Conservation (phyloP, 2,329 filamentous ascomycete genomes). For the Drechslerella dactyloides region DNA sequence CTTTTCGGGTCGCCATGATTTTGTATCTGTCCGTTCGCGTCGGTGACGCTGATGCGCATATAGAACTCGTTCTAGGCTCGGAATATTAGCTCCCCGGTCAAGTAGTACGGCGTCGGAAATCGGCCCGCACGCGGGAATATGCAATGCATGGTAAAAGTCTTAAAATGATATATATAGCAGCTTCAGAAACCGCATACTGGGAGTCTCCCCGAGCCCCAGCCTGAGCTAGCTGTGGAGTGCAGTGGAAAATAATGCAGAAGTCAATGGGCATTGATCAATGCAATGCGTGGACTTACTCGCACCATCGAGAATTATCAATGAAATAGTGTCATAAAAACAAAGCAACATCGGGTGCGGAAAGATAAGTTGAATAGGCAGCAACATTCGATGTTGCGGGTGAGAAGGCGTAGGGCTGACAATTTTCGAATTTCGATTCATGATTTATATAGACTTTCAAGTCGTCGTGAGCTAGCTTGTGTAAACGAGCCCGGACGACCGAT, state of each 20-base stretch:
- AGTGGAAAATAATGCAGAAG: too few species aligned
- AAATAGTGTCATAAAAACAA: not conserved
- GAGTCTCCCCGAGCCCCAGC: too few species aligned
- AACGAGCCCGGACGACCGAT: not conserved
- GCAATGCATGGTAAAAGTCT: not conserved
- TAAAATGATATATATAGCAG: too few species aligned
- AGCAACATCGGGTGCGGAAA: not conserved
- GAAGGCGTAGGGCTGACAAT: conserved; percentile 4
- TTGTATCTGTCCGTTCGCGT: not conserved
- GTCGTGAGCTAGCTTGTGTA: not conserved
- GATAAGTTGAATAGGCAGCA: conserved; percentile 3
- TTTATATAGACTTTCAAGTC: not conserved
- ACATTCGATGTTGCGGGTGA: not conserved
- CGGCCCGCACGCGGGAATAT: not conserved
- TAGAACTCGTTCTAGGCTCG: conserved; percentile 21
- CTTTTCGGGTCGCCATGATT: not conserved
- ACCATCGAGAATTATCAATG: not conserved
- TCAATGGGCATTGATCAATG: too few species aligned
- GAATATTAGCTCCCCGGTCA: not conserved
- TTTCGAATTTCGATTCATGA: not conserved
- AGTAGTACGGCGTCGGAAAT: not conserved
- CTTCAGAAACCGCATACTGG: too few species aligned
- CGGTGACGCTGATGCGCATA: conserved; percentile 7
- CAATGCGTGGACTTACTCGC: not conserved
- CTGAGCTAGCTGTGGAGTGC: too few species aligned